phyloP scores from a whole-genome alignment of 352 stramenopile species.

The Phytophthora podocarpi region DNA sequence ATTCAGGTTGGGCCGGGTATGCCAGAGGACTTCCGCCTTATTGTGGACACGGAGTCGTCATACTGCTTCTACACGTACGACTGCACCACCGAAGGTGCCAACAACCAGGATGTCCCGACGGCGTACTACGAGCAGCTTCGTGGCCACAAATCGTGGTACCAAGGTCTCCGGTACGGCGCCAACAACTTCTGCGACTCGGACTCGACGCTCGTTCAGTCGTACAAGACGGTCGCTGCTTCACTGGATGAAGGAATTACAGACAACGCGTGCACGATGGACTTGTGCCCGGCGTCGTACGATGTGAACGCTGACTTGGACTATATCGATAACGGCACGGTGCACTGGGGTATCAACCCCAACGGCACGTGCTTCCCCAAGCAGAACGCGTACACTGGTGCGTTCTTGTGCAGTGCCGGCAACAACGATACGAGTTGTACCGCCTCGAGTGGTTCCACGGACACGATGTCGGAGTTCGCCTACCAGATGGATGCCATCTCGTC shows the following conservation, averaged over 20 bases:
- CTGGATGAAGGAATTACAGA: slow-evolving; percentile 51
- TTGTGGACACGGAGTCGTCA: slow-evolving; percentile 22
- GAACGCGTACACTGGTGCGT: slow-evolving; percentile 66
- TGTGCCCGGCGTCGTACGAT: slow-evolving; percentile 58
- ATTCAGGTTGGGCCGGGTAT: slow-evolving; percentile 88
- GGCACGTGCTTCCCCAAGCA: slow-evolving; percentile 64
- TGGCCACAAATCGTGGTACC: slow-evolving; percentile 70
- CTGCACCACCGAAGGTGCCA: slow-evolving; percentile 54
- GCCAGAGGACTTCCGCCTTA: slow-evolving; percentile 50
- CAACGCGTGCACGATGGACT: slow-evolving; percentile 45
- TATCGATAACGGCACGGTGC: slow-evolving; percentile 39
- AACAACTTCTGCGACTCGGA: slow-evolving; percentile 62
- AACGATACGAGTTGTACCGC: slow-evolving; percentile 33
- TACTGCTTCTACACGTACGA: slow-evolving; percentile 49
- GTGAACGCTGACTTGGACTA: slow-evolving; percentile 48
- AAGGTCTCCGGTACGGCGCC: slow-evolving; percentile 56
- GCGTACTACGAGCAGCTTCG: slow-evolving; percentile 44
- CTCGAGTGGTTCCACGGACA: slow-evolving; percentile 24
- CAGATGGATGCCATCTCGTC: slow-evolving; percentile 95
- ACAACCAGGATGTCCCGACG: slow-evolving; percentile 45
- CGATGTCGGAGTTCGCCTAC: slow-evolving; percentile 51
- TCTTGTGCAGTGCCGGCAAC: slow-evolving; percentile 63
- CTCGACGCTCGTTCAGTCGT: slow-evolving; percentile 36
- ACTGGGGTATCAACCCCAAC: slow-evolving; percentile 68
- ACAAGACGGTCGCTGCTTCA: slow-evolving; percentile 40